These are phyloP conservation scores for Biscutella laevigata DNA, from an alignment of 441 rosid species.

Conservation along the genomic window DNA sequence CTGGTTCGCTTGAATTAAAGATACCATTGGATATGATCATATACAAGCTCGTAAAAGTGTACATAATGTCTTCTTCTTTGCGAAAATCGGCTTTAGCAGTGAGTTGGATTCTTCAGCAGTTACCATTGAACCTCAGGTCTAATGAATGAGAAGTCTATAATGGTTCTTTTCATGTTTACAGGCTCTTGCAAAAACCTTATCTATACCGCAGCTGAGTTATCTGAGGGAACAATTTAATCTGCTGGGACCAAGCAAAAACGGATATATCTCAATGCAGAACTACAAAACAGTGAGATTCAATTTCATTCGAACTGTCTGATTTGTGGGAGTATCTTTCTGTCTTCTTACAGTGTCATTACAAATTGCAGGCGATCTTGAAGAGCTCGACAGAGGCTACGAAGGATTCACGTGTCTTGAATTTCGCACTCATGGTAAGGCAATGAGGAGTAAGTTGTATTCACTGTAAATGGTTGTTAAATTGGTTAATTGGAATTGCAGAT, in stretches of 20 bases:
- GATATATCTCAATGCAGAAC: constrained; percentile 63
- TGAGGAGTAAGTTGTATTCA: no score
- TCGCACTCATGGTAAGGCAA: constrained; percentile 42
- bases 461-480: no score
- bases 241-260: constrained; percentile 70
- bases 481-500: no score
- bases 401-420: constrained; percentile 71
- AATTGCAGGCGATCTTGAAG: constrained; percentile 45
- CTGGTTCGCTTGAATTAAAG: constrained; percentile 53
- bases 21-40: constrained; percentile 71
- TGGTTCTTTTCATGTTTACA: constrained; percentile 24
- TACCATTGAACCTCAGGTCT: background rate
- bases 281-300: constrained; percentile 65
- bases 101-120: constrained; percentile 26
- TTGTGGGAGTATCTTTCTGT: no score
- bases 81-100: constrained; percentile 64
- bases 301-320: no score
- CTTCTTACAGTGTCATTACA: background rate
- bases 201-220: constrained; percentile 55
- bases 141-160: no score
- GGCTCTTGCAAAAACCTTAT: constrained; percentile 71
- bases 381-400: constrained; percentile 66
- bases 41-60: constrained; percentile 54
- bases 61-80: constrained; percentile 61
- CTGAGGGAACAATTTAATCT: constrained; percentile 63